Base-by-base conservation (phyloP, 805 yeast genomes). In the Torulaspora maleeae region DNA sequence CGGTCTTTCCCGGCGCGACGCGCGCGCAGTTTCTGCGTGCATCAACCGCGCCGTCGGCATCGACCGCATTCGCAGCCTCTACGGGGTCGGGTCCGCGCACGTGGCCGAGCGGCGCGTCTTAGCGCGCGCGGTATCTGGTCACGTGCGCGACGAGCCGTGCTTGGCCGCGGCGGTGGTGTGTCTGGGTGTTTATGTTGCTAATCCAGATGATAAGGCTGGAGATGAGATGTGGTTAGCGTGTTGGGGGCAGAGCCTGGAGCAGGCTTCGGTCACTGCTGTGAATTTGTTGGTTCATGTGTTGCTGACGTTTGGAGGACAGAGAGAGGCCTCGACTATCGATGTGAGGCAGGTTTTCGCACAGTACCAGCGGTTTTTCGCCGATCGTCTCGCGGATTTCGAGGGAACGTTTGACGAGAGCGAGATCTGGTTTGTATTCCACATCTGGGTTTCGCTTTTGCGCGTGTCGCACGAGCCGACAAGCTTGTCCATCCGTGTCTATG, bases 371-470 rank as follows among this genome's bases (percentile, higher is more conserved):
- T 33, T 32, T 15, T 25, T 39, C 24, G 16, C n/a, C 16, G 37
- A 32, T 27, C 36, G 42, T 27, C 29, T 35, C 32, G n/a, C 17
- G 29, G 8, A 34, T 27, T 29, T 3, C 36, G 8, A 24, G 11
- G 24, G 28, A 17, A 13, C 16, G n/a, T 30, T 39, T 15, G 36
- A 24, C 13, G 32, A 19, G 19, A 27, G 27, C 20, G 53, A 52
- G 33, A 34, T 43, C 3, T 51, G 55, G 56, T 15, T 43, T 12
- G 44, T 45, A 4, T 51, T 53, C 28, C 49, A 51, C 27, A 35
- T 43, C 13, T 53, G 53, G 50, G 53, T 47, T 7, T 37, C 38
- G 11, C 40, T 53, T 33, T 28, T 51, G 37, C 20, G 53, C 9
- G n/a, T 38, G 12, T 13, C 43, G 27, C 36, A 27, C 8, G 41